phyloP scores from a whole-genome alignment of 1,284 basidiomycete genomes.

The Lignosus rhinocerotis region DNA sequence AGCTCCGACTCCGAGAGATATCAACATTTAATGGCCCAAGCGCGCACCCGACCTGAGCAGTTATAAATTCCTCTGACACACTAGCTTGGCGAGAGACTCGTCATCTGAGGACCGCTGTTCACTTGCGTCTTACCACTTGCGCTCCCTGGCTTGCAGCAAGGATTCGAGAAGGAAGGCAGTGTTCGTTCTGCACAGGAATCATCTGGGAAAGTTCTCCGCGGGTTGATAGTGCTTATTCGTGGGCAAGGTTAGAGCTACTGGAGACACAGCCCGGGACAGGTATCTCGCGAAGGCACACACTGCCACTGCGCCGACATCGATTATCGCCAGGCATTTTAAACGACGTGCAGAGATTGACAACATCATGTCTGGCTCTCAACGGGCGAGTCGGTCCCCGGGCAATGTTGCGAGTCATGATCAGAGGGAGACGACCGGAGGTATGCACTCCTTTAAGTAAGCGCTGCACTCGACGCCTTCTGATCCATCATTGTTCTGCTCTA shows the following conservation, averaged over 20 bases:
- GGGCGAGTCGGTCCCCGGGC: constrained; percentile 20
- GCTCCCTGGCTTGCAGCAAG: not conserved
- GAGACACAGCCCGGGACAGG: constrained; percentile 2
- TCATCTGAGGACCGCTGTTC: not conserved
- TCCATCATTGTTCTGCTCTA: constrained; percentile 20
- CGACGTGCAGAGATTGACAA: constrained; percentile 17
- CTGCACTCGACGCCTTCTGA: constrained; percentile 13
- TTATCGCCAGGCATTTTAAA: constrained; percentile 18
- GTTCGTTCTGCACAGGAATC: not conserved
- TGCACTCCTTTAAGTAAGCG: constrained; percentile 15
- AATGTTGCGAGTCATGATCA: constrained; percentile 8
- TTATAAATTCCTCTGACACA: constrained; percentile 14
- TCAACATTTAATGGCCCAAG: constrained; percentile 3
- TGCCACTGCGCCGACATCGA: constrained; percentile 17
- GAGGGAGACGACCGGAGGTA: constrained; percentile 22
- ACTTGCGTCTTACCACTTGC: not conserved
- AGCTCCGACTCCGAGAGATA: not conserved
- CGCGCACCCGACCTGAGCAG: constrained; percentile 7
- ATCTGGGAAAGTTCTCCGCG: not conserved
- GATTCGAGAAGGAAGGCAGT: too few species aligned
- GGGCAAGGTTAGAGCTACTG: not conserved
- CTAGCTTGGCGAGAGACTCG: not conserved
- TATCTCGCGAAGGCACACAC: constrained; percentile 2
- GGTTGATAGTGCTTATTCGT: not conserved
- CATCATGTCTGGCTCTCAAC: constrained; percentile 21